These are phyloP conservation scores for Venturia nashicola DNA, from an alignment of 2,329 filamentous ascomycete species.

Conservation along the genomic window DNA sequence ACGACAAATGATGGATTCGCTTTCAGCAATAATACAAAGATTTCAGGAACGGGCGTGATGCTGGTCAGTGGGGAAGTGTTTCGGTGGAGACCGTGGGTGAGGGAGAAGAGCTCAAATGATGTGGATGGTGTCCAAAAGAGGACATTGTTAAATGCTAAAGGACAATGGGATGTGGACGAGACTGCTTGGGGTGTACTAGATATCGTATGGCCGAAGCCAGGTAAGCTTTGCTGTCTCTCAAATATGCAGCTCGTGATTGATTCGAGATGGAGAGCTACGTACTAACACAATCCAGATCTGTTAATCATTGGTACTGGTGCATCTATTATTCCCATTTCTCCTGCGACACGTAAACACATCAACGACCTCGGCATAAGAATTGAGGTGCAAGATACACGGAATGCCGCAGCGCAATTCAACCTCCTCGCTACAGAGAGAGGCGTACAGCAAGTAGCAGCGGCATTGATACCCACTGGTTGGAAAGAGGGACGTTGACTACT, in stretches of 20 bases:
- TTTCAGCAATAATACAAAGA: constrained; percentile 66
- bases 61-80: constrained; percentile 83
- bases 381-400: constrained; percentile 83
- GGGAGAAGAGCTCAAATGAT: constrained; percentile 22
- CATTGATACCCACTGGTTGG: constrained; percentile 79
- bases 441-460: constrained; percentile 72
- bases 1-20: constrained; percentile 77
- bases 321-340: constrained; percentile 62
- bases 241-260: background rate
- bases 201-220: constrained; percentile 77
- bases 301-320: constrained; percentile 80
- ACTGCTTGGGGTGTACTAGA: constrained; percentile 65
- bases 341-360: constrained; percentile 58
- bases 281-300: constrained; percentile 48
- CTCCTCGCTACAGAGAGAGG: constrained; percentile 88
- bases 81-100: constrained; percentile 71
- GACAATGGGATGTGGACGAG: constrained; percentile 65
- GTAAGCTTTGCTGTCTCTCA: constrained; percentile 36
- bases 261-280: background rate
- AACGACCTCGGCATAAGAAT: constrained; percentile 70
- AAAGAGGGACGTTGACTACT: constrained; percentile 19
- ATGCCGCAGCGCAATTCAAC: constrained; percentile 91
- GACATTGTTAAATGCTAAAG: constrained; percentile 57
- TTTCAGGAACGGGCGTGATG: constrained; percentile 58
- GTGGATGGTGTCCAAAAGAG: constrained; percentile 23